Evolutionary conservation across 2,329 filamentous ascomycete species (phyloP).

Genomic region (Aspergillus pseudoterreus): DNA sequence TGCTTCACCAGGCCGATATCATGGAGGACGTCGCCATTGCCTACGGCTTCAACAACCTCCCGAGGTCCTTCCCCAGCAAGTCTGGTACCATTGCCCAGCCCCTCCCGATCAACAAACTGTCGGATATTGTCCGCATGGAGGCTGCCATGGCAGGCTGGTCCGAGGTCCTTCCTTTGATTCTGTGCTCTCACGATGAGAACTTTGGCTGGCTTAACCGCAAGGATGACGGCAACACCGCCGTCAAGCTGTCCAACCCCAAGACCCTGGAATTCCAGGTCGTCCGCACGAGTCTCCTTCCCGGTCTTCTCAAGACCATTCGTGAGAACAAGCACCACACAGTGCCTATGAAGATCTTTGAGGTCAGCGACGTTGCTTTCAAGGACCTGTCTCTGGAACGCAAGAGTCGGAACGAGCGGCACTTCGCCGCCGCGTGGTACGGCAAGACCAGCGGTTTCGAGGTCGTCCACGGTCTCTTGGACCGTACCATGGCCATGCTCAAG

Average conservation of each 20-base stretch:
- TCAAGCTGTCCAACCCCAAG: conserved; percentile 88
- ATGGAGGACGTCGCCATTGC: conserved; percentile 98
- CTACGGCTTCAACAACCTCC: conserved; percentile 96
- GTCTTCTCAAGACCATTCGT: conserved; percentile 85
- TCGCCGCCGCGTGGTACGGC: conserved; percentile 92
- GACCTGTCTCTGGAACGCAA: conserved; percentile 77
- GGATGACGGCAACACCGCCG: conserved; percentile 78
- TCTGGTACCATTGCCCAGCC: conserved; percentile 82
- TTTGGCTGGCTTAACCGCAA: conserved; percentile 90
- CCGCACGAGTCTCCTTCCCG: conserved; percentile 78
- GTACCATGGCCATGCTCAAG: conserved; percentile 87
- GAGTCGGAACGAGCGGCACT: conserved; percentile 88
- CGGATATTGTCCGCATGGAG: conserved; percentile 84
- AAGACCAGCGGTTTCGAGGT: conserved; percentile 93
- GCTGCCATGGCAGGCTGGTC: conserved; percentile 92
- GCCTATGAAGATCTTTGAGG: conserved; percentile 90
- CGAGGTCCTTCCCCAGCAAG: conserved; percentile 79
- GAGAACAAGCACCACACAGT: conserved; percentile 88
- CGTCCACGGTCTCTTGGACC: conserved; percentile 89
- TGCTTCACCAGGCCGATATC: conserved; percentile 93
- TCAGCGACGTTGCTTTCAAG: conserved; percentile 88
- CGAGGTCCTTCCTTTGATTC: conserved; percentile 91
- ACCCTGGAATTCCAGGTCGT: conserved; percentile 91
- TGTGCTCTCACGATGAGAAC: conserved; percentile 98
- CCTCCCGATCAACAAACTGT: conserved; percentile 87